A percentile compares a stretch with the other conserved stretches of the same genome.
Conservation (phyloP, 805 yeast genomes). For the Citeromyces nyonsensis region DNA sequence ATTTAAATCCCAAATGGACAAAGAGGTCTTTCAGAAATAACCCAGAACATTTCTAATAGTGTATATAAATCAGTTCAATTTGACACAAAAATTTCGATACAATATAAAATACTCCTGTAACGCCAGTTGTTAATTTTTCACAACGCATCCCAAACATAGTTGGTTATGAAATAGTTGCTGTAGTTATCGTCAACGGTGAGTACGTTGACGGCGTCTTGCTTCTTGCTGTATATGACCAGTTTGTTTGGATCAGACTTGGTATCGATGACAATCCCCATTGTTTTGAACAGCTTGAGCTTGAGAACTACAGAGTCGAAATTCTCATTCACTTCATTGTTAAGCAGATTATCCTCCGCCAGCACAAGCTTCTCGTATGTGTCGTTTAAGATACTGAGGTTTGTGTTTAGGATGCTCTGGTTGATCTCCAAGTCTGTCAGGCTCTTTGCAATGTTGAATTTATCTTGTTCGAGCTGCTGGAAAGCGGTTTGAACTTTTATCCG, state of each 20-base stretch:
- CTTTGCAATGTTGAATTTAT: constrained; percentile 35
- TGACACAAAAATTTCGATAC: not conserved
- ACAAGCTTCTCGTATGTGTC: constrained; percentile 15
- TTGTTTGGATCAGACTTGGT: constrained; percentile 16
- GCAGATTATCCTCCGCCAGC: constrained; percentile 10
- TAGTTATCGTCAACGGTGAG: constrained; percentile 36
- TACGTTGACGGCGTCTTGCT: constrained; percentile 27
- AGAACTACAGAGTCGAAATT: constrained; percentile 29
- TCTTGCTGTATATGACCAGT: constrained; percentile 31
- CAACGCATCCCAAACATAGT: constrained; percentile 64
- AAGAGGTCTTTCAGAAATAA: constrained; percentile 66
- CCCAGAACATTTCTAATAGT: constrained; percentile 46
- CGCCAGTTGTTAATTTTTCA: constrained; percentile 6
- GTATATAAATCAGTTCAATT: not conserved
- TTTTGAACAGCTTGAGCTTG: constrained; percentile 43
- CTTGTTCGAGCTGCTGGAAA: constrained; percentile 20
- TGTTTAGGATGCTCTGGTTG: constrained; percentile 22
- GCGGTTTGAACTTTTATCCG: constrained; percentile 14
- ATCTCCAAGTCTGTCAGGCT: constrained; percentile 31
- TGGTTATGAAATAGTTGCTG: constrained; percentile 55
- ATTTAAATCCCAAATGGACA: constrained; percentile 86
- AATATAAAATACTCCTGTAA: not conserved
- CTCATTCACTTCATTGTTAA: constrained; percentile 15
- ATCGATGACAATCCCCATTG: constrained; percentile 39
- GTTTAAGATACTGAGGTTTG: constrained; percentile 20